A percentile compares a stretch with the other conserved stretches of the same genome.
Conservation (phyloP, 2,329 filamentous ascomycete genomes). For the Orbilia javanica region DNA sequence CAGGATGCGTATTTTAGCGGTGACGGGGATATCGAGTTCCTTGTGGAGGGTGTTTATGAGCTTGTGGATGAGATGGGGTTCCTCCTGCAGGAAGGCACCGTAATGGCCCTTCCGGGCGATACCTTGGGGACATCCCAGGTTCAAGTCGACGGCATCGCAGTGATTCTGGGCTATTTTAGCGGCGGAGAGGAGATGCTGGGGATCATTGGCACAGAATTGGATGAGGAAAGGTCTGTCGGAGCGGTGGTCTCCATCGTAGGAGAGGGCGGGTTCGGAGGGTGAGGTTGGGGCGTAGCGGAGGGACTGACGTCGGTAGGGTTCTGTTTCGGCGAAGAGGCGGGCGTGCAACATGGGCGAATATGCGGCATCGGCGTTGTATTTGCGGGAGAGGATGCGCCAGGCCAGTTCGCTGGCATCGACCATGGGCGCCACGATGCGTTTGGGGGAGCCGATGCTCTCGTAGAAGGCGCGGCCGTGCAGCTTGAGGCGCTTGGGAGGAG, state of each 20-base stretch:
- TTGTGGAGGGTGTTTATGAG: constrained; percentile 86
- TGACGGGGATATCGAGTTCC: constrained; percentile 84
- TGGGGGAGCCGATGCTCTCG: constrained; percentile 91
- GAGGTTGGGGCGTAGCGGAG: constrained; percentile 70
- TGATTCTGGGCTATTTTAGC: constrained; percentile 83
- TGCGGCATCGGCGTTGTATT: constrained; percentile 85
- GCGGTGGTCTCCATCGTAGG: constrained; percentile 81
- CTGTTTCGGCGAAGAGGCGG: constrained; percentile 82
- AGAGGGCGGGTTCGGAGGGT: constrained; percentile 64
- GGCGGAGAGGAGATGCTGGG: constrained; percentile 81
- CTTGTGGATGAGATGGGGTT: constrained; percentile 83
- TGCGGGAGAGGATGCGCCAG: constrained; percentile 96
- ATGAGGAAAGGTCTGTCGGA: constrained; percentile 92
- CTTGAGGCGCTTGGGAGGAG: constrained; percentile 68
- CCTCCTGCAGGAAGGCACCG: constrained; percentile 93
- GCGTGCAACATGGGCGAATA: constrained; percentile 98
- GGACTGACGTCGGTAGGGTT: constrained; percentile 80
- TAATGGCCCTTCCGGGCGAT: constrained; percentile 93
- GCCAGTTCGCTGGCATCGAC: constrained; percentile 98
- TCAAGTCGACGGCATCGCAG: constrained; percentile 95
- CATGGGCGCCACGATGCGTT: constrained; percentile 93
- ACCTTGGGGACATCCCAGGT: constrained; percentile 94
- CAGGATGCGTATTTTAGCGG: constrained; percentile 91
- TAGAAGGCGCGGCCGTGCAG: constrained; percentile 91
- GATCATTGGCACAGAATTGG: constrained; percentile 94